A percentile compares a stretch with the other conserved stretches of the same genome.
These are phyloP conservation scores for Yamadazyma ubonensis DNA, from an alignment of 805 yeast species.

Conservation along the genomic window DNA sequence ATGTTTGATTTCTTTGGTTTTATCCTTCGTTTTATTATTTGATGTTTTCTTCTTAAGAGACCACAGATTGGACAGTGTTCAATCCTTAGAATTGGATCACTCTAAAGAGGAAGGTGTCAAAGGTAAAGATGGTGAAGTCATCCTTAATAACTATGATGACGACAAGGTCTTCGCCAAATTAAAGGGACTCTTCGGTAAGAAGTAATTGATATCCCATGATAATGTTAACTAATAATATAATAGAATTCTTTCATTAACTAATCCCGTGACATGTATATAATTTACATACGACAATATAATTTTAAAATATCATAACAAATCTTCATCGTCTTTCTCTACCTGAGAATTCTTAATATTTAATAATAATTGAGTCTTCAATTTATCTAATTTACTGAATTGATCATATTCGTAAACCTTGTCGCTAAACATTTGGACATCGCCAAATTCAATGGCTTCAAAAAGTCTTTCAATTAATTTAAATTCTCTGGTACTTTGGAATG, in stretches of 20 bases:
- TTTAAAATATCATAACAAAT: conserved; percentile 6
- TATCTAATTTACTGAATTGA: conserved; percentile 84
- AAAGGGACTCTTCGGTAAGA: conserved; percentile 10
- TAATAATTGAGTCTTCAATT: conserved; percentile 82
- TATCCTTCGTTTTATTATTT: conserved; percentile 52
- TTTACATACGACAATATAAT: neutral
- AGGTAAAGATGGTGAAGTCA: conserved; percentile 19
- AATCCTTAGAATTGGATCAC: conserved; percentile 23
- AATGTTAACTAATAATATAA: neutral
- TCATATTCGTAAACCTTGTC: conserved; percentile 79
- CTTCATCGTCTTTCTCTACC: conserved; percentile 53
- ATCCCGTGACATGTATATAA: no score
- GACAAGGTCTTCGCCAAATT: conserved; percentile 18
- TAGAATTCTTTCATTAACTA: no score
- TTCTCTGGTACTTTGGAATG: conserved; percentile 76
- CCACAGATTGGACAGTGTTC: conserved; percentile 42
- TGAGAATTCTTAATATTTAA: conserved; percentile 77
- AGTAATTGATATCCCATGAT: no score
- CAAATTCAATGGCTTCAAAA: conserved; percentile 71
- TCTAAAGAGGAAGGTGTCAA: conserved; percentile 18
- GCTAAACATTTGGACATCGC: conserved; percentile 75
- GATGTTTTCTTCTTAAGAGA: conserved; percentile 53
- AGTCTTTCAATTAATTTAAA: conserved; percentile 63
- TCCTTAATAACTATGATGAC: conserved; percentile 26
- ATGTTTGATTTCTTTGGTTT: conserved; percentile 53